Percentiles rank a stretch among this genome's conserved stretches.
These are phyloP conservation scores for Sporothrix dimorphospora DNA, from an alignment of 2,329 filamentous ascomycete genomes.

Conservation along the genomic window DNA sequence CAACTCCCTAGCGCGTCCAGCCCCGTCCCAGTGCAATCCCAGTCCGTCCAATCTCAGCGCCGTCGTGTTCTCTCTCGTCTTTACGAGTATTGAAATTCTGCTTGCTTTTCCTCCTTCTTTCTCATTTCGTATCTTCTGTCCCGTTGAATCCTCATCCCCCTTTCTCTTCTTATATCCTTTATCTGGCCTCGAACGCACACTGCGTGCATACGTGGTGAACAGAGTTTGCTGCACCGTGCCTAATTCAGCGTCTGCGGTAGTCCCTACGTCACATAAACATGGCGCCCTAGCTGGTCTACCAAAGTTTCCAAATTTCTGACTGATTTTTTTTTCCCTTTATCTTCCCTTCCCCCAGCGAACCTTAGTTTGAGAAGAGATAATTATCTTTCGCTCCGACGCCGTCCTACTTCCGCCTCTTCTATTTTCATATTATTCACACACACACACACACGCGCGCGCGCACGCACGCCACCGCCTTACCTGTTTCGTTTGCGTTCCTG, in stretches of 20 bases:
- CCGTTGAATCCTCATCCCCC: neutral
- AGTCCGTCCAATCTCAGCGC: slow-evolving; percentile 21
- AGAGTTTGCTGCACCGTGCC: neutral
- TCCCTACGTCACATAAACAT: slow-evolving; percentile 13
- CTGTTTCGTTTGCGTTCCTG: slow-evolving; percentile 27
- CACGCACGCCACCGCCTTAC: neutral
- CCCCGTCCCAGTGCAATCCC: neutral
- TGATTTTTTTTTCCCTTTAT: neutral
- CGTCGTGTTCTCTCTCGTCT: neutral
- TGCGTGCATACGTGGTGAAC: neutral
- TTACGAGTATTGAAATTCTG: neutral
- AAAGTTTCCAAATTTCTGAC: slow-evolving; percentile 2
- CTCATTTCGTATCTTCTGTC: neutral
- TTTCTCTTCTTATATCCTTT: neutral
- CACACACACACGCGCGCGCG: neutral
- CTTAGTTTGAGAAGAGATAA: neutral
- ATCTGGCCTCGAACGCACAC: neutral
- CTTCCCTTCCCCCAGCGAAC: neutral
- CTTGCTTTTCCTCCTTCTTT: slow-evolving; percentile 12
- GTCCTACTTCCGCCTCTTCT: neutral
- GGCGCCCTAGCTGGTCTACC: neutral
- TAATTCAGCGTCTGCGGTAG: neutral
- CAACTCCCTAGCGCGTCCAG: neutral
- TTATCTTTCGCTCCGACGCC: neutral
- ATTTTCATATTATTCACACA: neutral